Evolutionary conservation across 148 eudicot species (phyloP).

Genomic region (Dianthus caryophyllus): DNA sequence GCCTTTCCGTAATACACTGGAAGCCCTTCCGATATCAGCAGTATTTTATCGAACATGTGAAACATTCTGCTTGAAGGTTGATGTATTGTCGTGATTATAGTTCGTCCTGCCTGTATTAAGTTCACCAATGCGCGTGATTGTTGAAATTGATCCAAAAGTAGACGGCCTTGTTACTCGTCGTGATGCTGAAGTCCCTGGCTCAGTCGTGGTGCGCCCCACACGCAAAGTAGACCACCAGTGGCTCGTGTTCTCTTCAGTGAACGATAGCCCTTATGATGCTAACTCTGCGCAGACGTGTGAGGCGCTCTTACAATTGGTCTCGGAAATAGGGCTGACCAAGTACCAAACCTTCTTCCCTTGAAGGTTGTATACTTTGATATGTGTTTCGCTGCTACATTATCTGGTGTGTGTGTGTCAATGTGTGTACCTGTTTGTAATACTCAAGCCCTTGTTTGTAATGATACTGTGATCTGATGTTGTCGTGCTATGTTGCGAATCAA

Average conservation of each 20-base stretch:
- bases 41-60: conserved; percentile 80
- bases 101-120: conserved; percentile 70
- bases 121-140: background rate
- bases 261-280: conserved; percentile 60
- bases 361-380: conserved; percentile 39
- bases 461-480: no score
- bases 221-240: conserved; percentile 91
- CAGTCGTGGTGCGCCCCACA: conserved; percentile 70
- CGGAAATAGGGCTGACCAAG: conserved; percentile 61
- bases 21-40: conserved; percentile 76
- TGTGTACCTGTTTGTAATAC: background rate
- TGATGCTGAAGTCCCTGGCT: conserved; percentile 97
- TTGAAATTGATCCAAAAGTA: no score
- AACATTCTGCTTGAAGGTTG: conserved; percentile 98
- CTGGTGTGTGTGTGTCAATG: background rate
- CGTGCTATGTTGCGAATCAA: no score
- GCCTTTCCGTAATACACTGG: conserved; percentile 92
- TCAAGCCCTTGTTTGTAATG: no score
- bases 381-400: background rate
- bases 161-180: conserved; percentile 92
- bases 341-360: conserved; percentile 26
- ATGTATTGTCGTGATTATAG: conserved; percentile 92
- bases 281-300: conserved; percentile 86
- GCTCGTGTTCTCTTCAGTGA: conserved; percentile 84
- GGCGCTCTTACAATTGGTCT: conserved; percentile 71